Conservation (phyloP, 2,329 filamentous ascomycete genomes). For the Aspergillus piperis region DNA sequence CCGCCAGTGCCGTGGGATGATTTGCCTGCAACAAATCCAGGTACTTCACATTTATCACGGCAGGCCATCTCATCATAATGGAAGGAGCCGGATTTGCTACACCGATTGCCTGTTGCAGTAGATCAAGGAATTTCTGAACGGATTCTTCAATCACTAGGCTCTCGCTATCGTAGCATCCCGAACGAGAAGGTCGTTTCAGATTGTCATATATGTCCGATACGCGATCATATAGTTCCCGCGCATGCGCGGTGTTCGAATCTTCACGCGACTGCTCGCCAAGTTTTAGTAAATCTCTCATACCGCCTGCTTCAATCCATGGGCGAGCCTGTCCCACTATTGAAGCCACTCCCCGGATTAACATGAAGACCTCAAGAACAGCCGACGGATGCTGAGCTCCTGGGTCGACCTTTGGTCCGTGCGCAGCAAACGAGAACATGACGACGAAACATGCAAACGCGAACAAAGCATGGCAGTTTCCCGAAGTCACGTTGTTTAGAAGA, state of each 20-base stretch:
- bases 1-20: neutral
- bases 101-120: neutral
- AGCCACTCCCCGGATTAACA: constrained; percentile 9
- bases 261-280: neutral
- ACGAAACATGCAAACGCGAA: constrained; percentile 17
- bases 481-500: constrained; percentile 10
- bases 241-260: neutral
- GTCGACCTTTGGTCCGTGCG: neutral
- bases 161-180: neutral
- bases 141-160: neutral
- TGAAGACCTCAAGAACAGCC: constrained; percentile 16
- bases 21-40: constrained; percentile 1
- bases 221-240: neutral
- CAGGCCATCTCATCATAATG: constrained; percentile 12
- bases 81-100: neutral
- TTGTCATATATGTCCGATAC: neutral
- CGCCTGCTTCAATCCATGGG: constrained; percentile 16
- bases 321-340: constrained; percentile 13
- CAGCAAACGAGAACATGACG: constrained; percentile 11
- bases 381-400: neutral
- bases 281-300: constrained; percentile 5
- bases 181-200: neutral
- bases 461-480: constrained; percentile 15
- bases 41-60: neutral
- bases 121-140: neutral